Conservation (phyloP, 805 yeast genomes). For the Pichia thaimueangensis region DNA sequence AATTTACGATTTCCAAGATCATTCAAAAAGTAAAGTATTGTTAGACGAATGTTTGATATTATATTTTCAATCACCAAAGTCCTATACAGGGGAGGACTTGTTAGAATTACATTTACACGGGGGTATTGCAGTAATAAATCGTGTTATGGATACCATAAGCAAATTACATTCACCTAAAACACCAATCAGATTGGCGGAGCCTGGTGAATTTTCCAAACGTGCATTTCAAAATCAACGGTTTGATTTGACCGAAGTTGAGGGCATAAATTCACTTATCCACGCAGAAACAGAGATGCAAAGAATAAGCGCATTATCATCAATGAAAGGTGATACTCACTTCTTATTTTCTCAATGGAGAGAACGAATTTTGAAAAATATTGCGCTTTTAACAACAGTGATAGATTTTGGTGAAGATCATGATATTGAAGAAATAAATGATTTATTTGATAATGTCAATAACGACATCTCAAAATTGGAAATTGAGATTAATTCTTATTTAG, state of each 20-base stretch:
- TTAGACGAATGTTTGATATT: conserved; percentile 75
- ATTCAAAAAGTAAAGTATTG: conserved; percentile 26
- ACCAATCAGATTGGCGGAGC: conserved; percentile 73
- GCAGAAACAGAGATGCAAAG: conserved; percentile 93
- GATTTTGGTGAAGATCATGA: conserved; percentile 96
- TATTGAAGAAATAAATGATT: conserved; percentile 51
- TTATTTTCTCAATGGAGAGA: conserved; percentile 63
- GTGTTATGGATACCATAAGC: conserved; percentile 60
- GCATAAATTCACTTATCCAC: conserved; percentile 79
- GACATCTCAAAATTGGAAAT: conserved; percentile 36
- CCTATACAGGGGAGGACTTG: conserved; percentile 90
- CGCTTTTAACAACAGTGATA: conserved; percentile 77
- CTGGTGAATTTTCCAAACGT: conserved; percentile 86
- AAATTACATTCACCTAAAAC: conserved; percentile 39
- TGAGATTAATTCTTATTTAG: conserved; percentile 41
- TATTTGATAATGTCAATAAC: conserved; percentile 44
- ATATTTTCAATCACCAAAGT: conserved; percentile 62
- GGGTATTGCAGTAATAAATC: conserved; percentile 74
- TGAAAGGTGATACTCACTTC: conserved; percentile 58
- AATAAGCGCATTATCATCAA: conserved; percentile 61
- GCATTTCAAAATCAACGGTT: conserved; percentile 80
- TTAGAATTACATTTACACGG: conserved; percentile 93
- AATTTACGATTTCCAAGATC: conserved; percentile 38
- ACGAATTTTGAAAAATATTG: conserved; percentile 56
- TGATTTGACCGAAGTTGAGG: conserved; percentile 88